phyloP scores from a whole-genome alignment of 1,139 yeast species.

The Yamadazyma sp. region DNA sequence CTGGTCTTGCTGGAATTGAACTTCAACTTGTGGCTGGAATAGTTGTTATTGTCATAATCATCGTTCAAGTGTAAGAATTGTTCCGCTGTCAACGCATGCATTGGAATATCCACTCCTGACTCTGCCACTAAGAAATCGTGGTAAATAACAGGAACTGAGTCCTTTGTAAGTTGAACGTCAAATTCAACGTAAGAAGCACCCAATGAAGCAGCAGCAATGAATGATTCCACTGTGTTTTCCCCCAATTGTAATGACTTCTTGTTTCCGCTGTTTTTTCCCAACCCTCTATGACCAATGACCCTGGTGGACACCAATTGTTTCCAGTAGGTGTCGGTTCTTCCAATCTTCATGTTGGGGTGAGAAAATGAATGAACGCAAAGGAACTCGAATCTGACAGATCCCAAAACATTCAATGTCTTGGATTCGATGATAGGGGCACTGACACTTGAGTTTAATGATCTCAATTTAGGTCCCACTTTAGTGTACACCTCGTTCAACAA shows the following conservation, averaged over 20 bases:
- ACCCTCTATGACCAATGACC: slow-evolving; percentile 95
- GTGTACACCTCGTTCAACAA: slow-evolving; percentile 64
- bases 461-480: slow-evolving; percentile 65
- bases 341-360: slow-evolving; percentile 69
- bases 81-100: slow-evolving; percentile 88
- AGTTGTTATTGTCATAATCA: slow-evolving; percentile 12
- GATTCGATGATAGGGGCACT: slow-evolving; percentile 80
- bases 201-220: slow-evolving; percentile 93
- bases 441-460: slow-evolving; percentile 65
- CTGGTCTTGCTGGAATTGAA: slow-evolving; percentile 7
- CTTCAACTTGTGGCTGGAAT: slow-evolving; percentile 4
- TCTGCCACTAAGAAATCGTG: slow-evolving; percentile 96
- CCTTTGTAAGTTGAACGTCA: slow-evolving; percentile 96
- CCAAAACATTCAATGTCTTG: slow-evolving; percentile 71
- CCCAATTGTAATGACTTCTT: slow-evolving; percentile 86
- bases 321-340: slow-evolving; percentile 86
- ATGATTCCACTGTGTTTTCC: slow-evolving; percentile 92
- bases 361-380: slow-evolving; percentile 69
- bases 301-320: slow-evolving; percentile 84
- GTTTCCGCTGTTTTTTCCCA: slow-evolving; percentile 72
- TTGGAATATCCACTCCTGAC: slow-evolving; percentile 93
- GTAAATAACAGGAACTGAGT: slow-evolving; percentile 86
- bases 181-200: slow-evolving; percentile 94
- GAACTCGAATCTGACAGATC: slow-evolving; percentile 74
- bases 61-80: slow-evolving; percentile 74